phyloP scores from a whole-genome alignment of 2,329 filamentous ascomycete genomes.

The Aspergillus cejpii region DNA sequence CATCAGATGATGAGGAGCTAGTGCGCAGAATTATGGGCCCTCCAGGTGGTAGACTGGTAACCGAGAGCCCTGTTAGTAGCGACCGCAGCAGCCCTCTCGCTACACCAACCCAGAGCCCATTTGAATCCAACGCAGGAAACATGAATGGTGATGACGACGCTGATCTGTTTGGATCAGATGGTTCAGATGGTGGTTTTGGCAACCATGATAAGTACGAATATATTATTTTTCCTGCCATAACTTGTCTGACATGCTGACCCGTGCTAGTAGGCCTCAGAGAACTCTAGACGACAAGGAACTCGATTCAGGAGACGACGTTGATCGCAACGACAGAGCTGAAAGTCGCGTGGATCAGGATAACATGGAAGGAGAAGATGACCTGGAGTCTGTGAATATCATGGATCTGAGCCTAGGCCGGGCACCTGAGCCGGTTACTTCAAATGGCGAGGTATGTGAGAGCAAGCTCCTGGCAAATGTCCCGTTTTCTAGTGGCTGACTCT shows the following conservation, averaged over 20 bases:
- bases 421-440: slow-evolving; percentile 48
- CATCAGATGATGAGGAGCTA: slow-evolving; percentile 35
- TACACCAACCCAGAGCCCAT: slow-evolving; percentile 19
- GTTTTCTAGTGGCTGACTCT: slow-evolving; percentile 1
- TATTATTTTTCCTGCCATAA: background rate
- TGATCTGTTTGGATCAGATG: slow-evolving; percentile 44
- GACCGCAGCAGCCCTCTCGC: slow-evolving; percentile 17
- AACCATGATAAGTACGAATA: slow-evolving; percentile 27
- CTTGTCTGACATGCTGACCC: slow-evolving; percentile 10
- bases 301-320: slow-evolving; percentile 58
- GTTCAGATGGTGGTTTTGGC: slow-evolving; percentile 37
- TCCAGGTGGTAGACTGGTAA: slow-evolving; percentile 22
- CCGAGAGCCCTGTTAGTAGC: slow-evolving; percentile 18
- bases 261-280: slow-evolving; percentile 33
- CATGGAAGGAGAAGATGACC: slow-evolving; percentile 36
- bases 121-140: slow-evolving; percentile 25
- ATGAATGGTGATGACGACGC: slow-evolving; percentile 34
- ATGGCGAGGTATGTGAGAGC: slow-evolving; percentile 32
- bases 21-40: slow-evolving; percentile 35
- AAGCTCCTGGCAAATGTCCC: no score
- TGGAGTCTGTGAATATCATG: slow-evolving; percentile 47
- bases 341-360: slow-evolving; percentile 43
- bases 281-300: slow-evolving; percentile 56
- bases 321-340: slow-evolving; percentile 47
- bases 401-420: slow-evolving; percentile 53